These are phyloP conservation scores for Botryosphaeria dothidea DNA, from an alignment of 2,329 filamentous ascomycete species.

Conservation along the genomic window DNA sequence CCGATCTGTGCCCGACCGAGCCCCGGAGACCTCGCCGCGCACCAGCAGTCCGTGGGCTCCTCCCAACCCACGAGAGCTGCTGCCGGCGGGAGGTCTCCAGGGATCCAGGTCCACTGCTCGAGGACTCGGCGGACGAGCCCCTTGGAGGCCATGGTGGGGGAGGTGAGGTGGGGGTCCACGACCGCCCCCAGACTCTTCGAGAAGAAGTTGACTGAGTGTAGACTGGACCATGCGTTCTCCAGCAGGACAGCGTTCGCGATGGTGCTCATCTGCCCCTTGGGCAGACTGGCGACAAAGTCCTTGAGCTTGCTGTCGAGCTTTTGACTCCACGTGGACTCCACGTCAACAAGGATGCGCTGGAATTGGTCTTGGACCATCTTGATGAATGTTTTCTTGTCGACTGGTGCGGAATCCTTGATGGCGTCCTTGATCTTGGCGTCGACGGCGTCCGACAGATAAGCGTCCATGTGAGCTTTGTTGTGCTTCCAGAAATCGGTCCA, in stretches of 20 bases:
- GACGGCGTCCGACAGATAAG: conserved; percentile 16
- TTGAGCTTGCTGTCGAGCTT: neutral
- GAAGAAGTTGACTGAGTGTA: conserved; percentile 70
- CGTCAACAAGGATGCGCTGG: neutral
- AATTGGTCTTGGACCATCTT: neutral
- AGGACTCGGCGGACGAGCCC: neutral
- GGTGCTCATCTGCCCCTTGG: neutral
- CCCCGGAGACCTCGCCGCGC: conserved; percentile 50
- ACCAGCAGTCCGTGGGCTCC: conserved; percentile 87
- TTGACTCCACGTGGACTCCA: neutral
- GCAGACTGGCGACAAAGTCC: neutral
- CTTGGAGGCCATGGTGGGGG: conserved; percentile 51
- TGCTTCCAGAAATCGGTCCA: conserved; percentile 55
- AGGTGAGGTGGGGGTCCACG: conserved; percentile 62
- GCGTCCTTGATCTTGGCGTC: conserved; percentile 32
- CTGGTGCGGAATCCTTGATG: conserved; percentile 27
- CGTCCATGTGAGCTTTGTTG: conserved; percentile 49
- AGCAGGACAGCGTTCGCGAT: neutral
- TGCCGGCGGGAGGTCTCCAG: conserved; percentile 38
- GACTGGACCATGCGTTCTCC: conserved; percentile 31
- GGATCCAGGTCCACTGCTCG: conserved; percentile 4
- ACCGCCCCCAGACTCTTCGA: conserved; percentile 64
- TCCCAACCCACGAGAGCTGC: conserved; percentile 69
- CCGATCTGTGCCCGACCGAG: conserved; percentile 64
- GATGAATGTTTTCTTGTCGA: conserved; percentile 25